Conservation (phyloP, 179 eudicot genomes). For the Beta macrorhiza region DNA sequence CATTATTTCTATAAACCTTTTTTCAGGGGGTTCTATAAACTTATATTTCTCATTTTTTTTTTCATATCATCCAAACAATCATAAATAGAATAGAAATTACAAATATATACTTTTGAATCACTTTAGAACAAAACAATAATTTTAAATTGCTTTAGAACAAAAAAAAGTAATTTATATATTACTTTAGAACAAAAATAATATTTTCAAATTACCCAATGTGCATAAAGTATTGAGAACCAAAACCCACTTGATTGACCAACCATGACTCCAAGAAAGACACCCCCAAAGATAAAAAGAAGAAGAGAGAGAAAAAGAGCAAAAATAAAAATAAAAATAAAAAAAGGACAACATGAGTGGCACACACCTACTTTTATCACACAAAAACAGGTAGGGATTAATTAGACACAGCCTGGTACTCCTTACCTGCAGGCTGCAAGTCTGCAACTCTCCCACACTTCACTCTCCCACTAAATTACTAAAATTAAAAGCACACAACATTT, state of each 20-base stretch:
- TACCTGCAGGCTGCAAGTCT: no score
- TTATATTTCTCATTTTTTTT: no score
- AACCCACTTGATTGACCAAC: slow-evolving; percentile 15
- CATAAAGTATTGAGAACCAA: slow-evolving; percentile 10
- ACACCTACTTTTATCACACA: slow-evolving; percentile 15
- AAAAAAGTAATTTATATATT: no score
- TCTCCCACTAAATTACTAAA: neutral
- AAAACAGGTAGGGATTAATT: slow-evolving; percentile 20
- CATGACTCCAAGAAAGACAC: slow-evolving; percentile 14
- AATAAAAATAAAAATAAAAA: neutral
- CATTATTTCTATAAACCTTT: no score
- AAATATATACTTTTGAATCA: no score
- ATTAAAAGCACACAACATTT: neutral
- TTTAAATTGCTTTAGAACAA: no score
- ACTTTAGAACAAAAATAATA: no score
- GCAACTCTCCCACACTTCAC: slow-evolving; percentile 2
- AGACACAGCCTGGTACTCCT: slow-evolving; percentile 22
- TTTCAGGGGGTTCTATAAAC: no score
- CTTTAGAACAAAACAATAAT: no score
- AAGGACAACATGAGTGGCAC: slow-evolving; percentile 1
- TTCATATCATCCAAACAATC: no score
- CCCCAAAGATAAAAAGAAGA: neutral
- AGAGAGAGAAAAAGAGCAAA: neutral
- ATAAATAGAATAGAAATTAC: no score
- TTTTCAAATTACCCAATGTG: neutral